These are phyloP conservation scores for Heimioporus sp. DNA, from an alignment of 768 basidiomycete species.

Conservation along the genomic window DNA sequence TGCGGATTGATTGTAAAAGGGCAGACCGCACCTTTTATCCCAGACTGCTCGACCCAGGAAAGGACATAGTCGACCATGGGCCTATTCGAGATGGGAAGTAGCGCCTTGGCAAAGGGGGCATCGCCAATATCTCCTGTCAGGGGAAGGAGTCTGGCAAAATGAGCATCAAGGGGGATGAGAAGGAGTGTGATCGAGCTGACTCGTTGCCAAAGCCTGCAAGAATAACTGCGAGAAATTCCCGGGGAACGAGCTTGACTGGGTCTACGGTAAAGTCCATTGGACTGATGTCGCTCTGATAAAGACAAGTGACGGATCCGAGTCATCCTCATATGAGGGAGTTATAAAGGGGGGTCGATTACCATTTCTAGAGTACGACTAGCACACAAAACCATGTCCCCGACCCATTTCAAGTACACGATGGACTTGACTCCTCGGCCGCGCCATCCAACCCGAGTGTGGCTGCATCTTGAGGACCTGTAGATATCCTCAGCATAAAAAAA, in stretches of 20 bases:
- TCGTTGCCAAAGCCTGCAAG: slow-evolving; percentile 92
- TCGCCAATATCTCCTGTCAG: slow-evolving; percentile 78
- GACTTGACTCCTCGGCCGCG: not conserved
- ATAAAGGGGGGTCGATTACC: slow-evolving; percentile 11
- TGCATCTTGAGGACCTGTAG: not conserved
- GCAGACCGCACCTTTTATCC: slow-evolving; percentile 63
- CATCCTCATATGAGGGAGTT: not conserved
- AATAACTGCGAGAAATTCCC: slow-evolving; percentile 86
- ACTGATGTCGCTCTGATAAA: not conserved
- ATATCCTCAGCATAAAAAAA: not conserved
- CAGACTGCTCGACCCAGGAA: slow-evolving; percentile 84
- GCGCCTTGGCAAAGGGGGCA: slow-evolving; percentile 80
- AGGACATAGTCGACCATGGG: slow-evolving; percentile 85
- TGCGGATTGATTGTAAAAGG: slow-evolving; percentile 3
- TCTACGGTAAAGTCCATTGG: slow-evolving; percentile 65
- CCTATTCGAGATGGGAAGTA: slow-evolving; percentile 84
- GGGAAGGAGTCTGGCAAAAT: slow-evolving; percentile 57
- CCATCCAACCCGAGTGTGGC: slow-evolving; percentile 1
- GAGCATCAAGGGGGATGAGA: not conserved
- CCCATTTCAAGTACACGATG: no score
- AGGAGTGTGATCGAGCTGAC: slow-evolving; percentile 41
- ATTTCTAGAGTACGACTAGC: slow-evolving; percentile 17
- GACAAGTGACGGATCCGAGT: slow-evolving; percentile 4
- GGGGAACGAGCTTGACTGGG: slow-evolving; percentile 49
- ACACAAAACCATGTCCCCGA: not conserved